A percentile compares a stretch with the other conserved stretches of the same genome.
Evolutionary conservation across 2,329 filamentous ascomycete genomes (phyloP).

Genomic region (Diaporthe batatas): DNA sequence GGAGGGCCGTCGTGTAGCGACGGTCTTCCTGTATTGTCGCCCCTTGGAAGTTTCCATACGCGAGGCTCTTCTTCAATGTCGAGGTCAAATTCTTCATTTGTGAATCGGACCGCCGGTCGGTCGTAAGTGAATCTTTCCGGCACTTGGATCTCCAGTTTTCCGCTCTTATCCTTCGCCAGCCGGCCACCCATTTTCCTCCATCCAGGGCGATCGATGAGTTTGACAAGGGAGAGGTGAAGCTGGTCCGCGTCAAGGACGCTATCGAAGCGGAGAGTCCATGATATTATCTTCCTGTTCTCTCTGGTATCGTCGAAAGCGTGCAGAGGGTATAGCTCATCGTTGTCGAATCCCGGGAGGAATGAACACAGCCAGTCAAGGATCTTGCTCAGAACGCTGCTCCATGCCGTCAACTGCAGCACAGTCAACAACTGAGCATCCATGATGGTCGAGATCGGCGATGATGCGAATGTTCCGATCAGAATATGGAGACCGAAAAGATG

Average conservation of each 20-base stretch:
- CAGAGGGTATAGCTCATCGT: conserved; percentile 15
- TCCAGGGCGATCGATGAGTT: conserved; percentile 20
- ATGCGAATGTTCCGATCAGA: too few relatives aligned
- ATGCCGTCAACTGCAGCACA: conserved; percentile 19
- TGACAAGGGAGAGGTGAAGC: conserved; percentile 17
- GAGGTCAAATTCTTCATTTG: conserved; percentile 15
- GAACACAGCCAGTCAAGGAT: conserved; percentile 24
- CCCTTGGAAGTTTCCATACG: conserved; percentile 14
- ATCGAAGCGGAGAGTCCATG: conserved; percentile 22
- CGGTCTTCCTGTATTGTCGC: conserved; percentile 4
- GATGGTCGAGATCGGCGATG: neutral
- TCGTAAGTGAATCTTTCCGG: conserved; percentile 3
- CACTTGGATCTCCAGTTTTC: conserved; percentile 11
- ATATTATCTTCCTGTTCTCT: conserved; percentile 13
- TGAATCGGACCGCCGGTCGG: neutral
- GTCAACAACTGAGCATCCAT: conserved; percentile 26
- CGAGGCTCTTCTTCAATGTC: conserved; percentile 24
- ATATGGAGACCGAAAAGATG: neutral
- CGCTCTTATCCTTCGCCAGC: neutral
- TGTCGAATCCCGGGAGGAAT: conserved; percentile 22
- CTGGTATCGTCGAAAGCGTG: conserved; percentile 14
- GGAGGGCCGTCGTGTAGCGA: conserved; percentile 19
- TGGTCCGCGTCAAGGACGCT: conserved; percentile 17
- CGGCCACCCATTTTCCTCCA: conserved; percentile 22
- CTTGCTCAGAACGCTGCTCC: conserved; percentile 19